Base-by-base conservation (phyloP, 164 flowering plant genomes). In the Akebia trifoliata region DNA sequence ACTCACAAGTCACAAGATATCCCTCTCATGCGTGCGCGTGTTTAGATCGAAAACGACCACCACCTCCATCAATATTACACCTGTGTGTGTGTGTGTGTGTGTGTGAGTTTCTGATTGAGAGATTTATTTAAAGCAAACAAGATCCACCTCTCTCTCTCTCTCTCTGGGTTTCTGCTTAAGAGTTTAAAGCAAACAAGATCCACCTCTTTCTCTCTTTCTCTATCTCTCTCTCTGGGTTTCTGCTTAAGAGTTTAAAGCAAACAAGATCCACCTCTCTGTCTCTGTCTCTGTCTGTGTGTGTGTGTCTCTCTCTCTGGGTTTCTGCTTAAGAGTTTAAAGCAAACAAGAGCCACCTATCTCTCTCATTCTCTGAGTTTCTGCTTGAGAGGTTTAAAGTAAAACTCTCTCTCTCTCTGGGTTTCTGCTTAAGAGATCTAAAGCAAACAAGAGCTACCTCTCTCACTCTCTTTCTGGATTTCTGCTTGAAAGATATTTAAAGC, bases 261-360 rank as follows among this genome's bases (percentile, higher is more conserved):
- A 34, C 36, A 34, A 4, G 6, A 4, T 7, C 8, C 46, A 4
- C 46, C n/a, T 18, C 32, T 39, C 21, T n/a, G n/a, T 46, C 29
- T 46, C 31, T 25, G 15, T 55, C 45, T 55, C 34, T 39, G 2
- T 54, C 58, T n/a, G n/a, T n/a, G n/a, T n/a, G n/a, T n/a, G n/a
- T n/a, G n/a, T 39, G 3, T 54, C 46, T 25, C 31, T 24, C 32
- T 7, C 39, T 24, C 32, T 26, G 18, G 14, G 8, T 20, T 37
- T 37, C 11, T 4, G 24, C 10, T 1, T 18, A 18, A 4, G 15
- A 2, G 17, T 5, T 1, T 4, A 5, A 7, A 10, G 17, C 22
- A 18, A n/a, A 45, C 26, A 21, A 4, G 5, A 8, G 7, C 48
- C 12, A 1, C 6, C 50, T 46, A 14, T 11, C 29, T 46, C 29